A percentile compares a stretch with the other conserved stretches of the same genome.
These are phyloP conservation scores for Leccinum aurantiacum DNA, from an alignment of 768 basidiomycete genomes.

Conservation along the genomic window DNA sequence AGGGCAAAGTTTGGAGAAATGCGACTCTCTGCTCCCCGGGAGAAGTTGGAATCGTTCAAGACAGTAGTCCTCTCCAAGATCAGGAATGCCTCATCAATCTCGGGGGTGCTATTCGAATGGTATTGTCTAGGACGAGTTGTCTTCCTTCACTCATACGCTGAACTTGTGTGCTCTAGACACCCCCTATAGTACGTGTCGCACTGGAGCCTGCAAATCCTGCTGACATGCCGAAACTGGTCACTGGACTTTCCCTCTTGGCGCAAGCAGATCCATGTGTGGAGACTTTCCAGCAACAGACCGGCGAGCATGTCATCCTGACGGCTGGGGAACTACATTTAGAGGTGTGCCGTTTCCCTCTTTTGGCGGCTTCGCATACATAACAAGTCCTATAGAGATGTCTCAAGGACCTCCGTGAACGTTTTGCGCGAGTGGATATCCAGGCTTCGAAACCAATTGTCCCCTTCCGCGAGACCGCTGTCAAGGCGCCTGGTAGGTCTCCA, in stretches of 20 bases:
- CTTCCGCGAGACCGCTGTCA: conserved; percentile 92
- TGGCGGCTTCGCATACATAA: not conserved
- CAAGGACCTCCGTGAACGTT: conserved; percentile 93
- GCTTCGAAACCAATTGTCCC: conserved; percentile 96
- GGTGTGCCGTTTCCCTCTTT: conserved; percentile 43
- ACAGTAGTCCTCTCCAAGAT: conserved; percentile 33
- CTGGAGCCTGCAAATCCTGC: conserved; percentile 80
- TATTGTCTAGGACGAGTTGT: conserved; percentile 30
- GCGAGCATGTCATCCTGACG: conserved; percentile 94
- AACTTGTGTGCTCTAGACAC: conserved; percentile 45
- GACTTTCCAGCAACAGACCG: conserved; percentile 95
- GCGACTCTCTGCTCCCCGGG: conserved; percentile 82
- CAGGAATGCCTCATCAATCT: conserved; percentile 73
- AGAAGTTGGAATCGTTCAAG: conserved; percentile 41
- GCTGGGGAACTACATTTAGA: conserved; percentile 97
- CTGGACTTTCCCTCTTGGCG: conserved; percentile 83
- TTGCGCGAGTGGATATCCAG: conserved; percentile 90
- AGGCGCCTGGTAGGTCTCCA: conserved; percentile 56
- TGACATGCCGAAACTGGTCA: conserved; percentile 87
- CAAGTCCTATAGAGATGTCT: conserved; percentile 71
- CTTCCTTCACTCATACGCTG: not conserved
- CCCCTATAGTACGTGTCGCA: conserved; percentile 94
- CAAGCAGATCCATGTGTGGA: conserved; percentile 98
- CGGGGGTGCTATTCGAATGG: conserved; percentile 66
- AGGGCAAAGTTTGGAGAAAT: conserved; percentile 86